Conservation (phyloP, 1,284 basidiomycete genomes). For the Trametes polyzona region DNA sequence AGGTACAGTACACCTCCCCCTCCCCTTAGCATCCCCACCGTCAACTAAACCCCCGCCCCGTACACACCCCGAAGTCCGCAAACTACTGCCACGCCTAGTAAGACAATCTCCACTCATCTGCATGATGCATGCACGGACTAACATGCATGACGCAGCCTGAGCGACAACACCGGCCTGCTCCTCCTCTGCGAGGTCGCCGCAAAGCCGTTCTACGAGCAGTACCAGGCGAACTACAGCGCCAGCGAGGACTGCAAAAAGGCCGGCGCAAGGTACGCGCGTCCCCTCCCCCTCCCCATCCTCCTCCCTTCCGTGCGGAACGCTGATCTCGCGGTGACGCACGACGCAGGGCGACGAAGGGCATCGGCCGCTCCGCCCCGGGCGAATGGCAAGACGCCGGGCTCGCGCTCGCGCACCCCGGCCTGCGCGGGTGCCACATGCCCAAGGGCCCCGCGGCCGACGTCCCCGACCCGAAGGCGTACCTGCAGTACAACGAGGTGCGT, state of each 20-base stretch:
- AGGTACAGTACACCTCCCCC: slow-evolving; percentile 48
- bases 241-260: slow-evolving; percentile 50
- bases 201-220: slow-evolving; percentile 57
- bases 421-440: slow-evolving; percentile 62
- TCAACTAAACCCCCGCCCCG: no score
- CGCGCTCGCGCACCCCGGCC: slow-evolving; percentile 51
- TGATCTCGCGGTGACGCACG: background rate
- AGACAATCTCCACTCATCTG: slow-evolving; percentile 24
- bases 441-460: slow-evolving; percentile 49
- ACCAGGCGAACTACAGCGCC: slow-evolving; percentile 53
- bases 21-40: no score
- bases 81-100: slow-evolving; percentile 60
- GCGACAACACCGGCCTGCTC: slow-evolving; percentile 53
- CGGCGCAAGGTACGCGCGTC: slow-evolving; percentile 35
- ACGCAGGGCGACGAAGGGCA: slow-evolving; percentile 56
- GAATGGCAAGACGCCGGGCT: slow-evolving; percentile 66
- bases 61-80: no score
- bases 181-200: slow-evolving; percentile 64
- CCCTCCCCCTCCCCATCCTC: background rate
- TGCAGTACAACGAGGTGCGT: slow-evolving; percentile 61
- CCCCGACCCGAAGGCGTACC: slow-evolving; percentile 32
- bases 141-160: slow-evolving; percentile 47
- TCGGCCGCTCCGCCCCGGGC: slow-evolving; percentile 53
- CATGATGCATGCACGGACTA: background rate
- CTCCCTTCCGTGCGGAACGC: background rate